These are phyloP conservation scores for Apium graveolens DNA, from an alignment of 129 eudicot genomes.

Conservation along the genomic window DNA sequence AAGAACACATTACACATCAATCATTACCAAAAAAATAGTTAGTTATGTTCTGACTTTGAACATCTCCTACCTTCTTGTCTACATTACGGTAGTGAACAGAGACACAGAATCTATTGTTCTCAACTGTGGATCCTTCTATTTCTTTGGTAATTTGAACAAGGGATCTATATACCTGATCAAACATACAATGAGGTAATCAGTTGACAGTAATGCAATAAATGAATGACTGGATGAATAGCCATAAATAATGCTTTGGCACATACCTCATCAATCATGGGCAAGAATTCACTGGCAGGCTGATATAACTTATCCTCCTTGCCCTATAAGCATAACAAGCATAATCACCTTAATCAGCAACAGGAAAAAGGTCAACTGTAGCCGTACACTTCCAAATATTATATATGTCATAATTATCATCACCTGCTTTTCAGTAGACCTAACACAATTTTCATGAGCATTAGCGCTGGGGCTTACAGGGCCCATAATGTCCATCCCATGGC, in stretches of 20 bases:
- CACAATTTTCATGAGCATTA: conserved; percentile 28
- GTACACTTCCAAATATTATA: conserved; percentile 7
- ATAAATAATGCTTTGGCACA: neutral
- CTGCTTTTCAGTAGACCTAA: conserved; percentile 50
- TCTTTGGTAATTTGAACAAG: conserved; percentile 62
- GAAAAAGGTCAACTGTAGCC: neutral
- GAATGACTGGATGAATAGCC: neutral
- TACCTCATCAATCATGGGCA: conserved; percentile 83
- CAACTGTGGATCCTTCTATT: conserved; percentile 71
- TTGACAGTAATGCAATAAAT: conserved; percentile 1
- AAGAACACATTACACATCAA: conserved; percentile 1
- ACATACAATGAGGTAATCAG: conserved; percentile 6
- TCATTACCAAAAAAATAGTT: neutral
- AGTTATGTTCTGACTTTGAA: neutral
- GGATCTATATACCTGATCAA: conserved; percentile 47
- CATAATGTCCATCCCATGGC: conserved; percentile 99
- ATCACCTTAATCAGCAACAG: conserved; percentile 8
- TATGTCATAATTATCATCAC: conserved; percentile 38
- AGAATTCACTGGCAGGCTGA: conserved; percentile 87
- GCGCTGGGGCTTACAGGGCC: conserved; percentile 54
- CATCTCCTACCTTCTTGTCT: conserved; percentile 67
- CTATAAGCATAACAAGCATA: conserved; percentile 23
- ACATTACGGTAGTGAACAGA: conserved; percentile 96
- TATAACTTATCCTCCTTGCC: conserved; percentile 58
- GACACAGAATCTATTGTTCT: conserved; percentile 88